Base-by-base conservation (phyloP, 352 stramenopile genomes). In the Phytophthora macrochlamydospora region DNA sequence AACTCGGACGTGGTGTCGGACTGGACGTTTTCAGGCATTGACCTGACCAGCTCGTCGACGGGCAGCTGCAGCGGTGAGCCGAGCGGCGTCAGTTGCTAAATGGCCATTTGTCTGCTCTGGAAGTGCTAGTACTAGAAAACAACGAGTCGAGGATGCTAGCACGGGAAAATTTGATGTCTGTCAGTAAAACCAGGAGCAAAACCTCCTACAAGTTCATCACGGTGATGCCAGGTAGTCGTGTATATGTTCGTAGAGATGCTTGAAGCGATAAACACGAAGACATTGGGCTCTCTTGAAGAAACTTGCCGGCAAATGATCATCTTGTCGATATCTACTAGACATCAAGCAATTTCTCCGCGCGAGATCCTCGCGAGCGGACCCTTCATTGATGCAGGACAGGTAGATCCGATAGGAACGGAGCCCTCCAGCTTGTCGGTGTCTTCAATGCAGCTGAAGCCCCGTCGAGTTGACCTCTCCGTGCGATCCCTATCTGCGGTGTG, bases 51-150 rank as follows among this genome's bases (percentile, higher is more conserved):
- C n/a, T n/a, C n/a, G n/a, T 37, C 31, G 0, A 38, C 33, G 12
- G 58, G 58, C 35, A 59, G 24, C 28, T 65, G 58, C 48, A 52
- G 24, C 2, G 58, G 58, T 14, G n/a, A 59, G 29, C 58, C 58
- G 5, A 65, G 48, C 40, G 42, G 31, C 30, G 33, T 65, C 37
- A 18, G 24, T 33, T 65, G 58, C 49, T 62, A 60, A 57, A 12
- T n/a, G 18, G 38, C 18, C 11, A 11, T 45, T n/a, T 24, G 18
- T 24, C 18, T 24, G 18, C 18, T 24, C 18, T 24, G 18, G 18
- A 0, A 24, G 18, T 24, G 18, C 18, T 24, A 24, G 18, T 24
- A 24, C 18, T 24, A 24, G 18, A 24, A 24, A 24, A 24, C 18
- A 24, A 24, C 18, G 18, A 24, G 18, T 24, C 18, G 9, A 40